phyloP scores from a whole-genome alignment of 352 stramenopile genomes.

The Plasmopara halstedii region DNA sequence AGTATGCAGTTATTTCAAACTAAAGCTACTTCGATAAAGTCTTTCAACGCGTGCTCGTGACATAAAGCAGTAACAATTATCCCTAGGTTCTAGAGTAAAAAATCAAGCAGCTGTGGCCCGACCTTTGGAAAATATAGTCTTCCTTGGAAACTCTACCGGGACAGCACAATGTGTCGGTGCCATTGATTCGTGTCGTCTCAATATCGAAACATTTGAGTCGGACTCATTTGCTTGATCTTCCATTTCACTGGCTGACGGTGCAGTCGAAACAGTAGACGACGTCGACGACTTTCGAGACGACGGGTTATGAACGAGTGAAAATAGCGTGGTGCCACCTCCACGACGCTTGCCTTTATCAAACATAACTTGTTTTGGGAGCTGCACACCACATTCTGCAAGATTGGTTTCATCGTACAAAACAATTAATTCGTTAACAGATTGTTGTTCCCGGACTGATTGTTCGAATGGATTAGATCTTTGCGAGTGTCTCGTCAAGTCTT shows the following conservation, averaged over 20 bases:
- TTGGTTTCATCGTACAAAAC: slow-evolving; percentile 9
- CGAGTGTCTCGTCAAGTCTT: slow-evolving; percentile 1
- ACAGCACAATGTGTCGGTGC: slow-evolving; percentile 16
- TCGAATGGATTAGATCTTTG: neutral
- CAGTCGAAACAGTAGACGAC: slow-evolving; percentile 7
- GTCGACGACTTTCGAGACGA: slow-evolving; percentile 10
- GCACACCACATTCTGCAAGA: slow-evolving; percentile 17
- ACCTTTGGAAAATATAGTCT: slow-evolving; percentile 25
- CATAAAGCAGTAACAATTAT: too few species aligned
- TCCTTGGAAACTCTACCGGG: slow-evolving; percentile 23
- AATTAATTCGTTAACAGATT: slow-evolving; percentile 8
- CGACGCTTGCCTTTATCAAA: slow-evolving; percentile 27
- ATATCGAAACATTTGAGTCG: neutral
- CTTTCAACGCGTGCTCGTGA: too few species aligned
- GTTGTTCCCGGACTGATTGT: slow-evolving; percentile 9
- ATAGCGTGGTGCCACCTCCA: slow-evolving; percentile 16
- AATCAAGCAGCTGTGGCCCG: slow-evolving; percentile 5
- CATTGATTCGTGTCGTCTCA: slow-evolving; percentile 5
- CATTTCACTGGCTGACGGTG: slow-evolving; percentile 9
- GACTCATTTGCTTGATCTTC: neutral
- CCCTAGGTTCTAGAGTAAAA: too few species aligned
- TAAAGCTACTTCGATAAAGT: too few species aligned
- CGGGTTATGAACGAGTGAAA: slow-evolving; percentile 25
- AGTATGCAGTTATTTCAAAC: too few species aligned
- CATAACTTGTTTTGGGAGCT: slow-evolving; percentile 25